phyloP scores from a whole-genome alignment of 108 stramenopile genomes.

The Fistulifera solaris region DNA sequence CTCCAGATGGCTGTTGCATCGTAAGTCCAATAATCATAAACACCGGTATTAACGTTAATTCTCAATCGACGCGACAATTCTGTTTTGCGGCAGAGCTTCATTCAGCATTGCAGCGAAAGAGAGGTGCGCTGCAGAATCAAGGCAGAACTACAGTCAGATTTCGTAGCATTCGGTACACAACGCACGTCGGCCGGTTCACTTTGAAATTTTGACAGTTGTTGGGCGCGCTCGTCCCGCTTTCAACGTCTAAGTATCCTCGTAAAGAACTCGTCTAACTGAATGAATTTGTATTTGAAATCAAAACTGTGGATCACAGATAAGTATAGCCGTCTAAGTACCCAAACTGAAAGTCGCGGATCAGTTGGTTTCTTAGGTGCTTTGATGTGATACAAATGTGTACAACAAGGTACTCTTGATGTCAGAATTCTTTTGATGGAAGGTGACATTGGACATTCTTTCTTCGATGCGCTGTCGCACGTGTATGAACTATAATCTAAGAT shows the following conservation, averaged over 20 bases:
- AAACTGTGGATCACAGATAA: not conserved
- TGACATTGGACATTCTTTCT: too few relatives aligned
- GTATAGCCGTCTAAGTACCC: not conserved
- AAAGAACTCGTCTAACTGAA: not conserved
- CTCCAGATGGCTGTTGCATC: slow-evolving; percentile 1
- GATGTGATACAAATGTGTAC: not conserved
- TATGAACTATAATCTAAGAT: too few relatives aligned
- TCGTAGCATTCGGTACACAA: too few relatives aligned
- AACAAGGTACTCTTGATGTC: too few relatives aligned
- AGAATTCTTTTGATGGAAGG: too few relatives aligned
- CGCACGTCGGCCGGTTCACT: too few relatives aligned
- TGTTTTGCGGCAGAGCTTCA: not conserved
- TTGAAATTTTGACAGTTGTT: too few relatives aligned
- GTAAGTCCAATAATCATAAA: slow-evolving; percentile 7
- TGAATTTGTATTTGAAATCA: slow-evolving; percentile 1
- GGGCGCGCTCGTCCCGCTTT: too few relatives aligned
- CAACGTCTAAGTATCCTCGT: too few relatives aligned
- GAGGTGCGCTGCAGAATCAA: too few relatives aligned
- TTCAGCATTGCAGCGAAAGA: not conserved
- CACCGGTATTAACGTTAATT: not conserved
- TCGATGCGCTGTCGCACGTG: too few relatives aligned
- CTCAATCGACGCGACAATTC: not conserved
- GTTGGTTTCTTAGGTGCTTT: not conserved
- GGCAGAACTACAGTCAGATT: too few relatives aligned
- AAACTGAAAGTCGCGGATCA: slow-evolving; percentile 1